Percentiles rank a stretch among this genome's conserved stretches.
phyloP scores from a whole-genome alignment of 257 asterid genomes.

The Solanum ahanhuiri region DNA sequence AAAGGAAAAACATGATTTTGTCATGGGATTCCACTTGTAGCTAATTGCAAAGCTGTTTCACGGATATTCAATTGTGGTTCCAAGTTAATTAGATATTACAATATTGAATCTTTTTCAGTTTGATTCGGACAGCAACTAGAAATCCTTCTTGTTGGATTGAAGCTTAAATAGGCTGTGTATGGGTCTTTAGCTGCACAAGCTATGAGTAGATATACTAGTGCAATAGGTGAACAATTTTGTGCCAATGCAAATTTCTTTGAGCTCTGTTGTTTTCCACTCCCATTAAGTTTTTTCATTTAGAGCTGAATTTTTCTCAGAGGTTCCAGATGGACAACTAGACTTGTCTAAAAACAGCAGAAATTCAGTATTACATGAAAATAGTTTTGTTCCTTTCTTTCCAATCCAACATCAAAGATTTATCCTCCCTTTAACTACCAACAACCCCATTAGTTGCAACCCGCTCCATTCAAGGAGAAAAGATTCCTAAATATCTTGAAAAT shows the following conservation, averaged over 20 bases:
- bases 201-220: neutral
- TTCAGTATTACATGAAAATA: neutral
- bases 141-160: neutral
- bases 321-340: neutral
- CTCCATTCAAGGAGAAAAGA: neutral
- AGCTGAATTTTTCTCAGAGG: neutral
- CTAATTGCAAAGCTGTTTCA: neutral
- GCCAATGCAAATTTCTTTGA: neutral
- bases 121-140: neutral
- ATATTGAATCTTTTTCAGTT: neutral
- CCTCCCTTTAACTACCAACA: neutral
- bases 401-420: neutral
- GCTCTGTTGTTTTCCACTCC: neutral
- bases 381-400: neutral
- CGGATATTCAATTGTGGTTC: neutral
- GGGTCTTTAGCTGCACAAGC: neutral
- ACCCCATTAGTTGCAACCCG: neutral
- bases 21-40: neutral
- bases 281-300: neutral
- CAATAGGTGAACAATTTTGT: neutral
- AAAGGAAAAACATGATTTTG: neutral
- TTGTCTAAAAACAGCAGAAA: neutral
- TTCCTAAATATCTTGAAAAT: neutral
- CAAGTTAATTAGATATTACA: neutral
- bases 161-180: neutral